A percentile compares a stretch with the other conserved stretches of the same genome.
These are phyloP conservation scores for Betula pendula DNA, from an alignment of 306 rosid species.

Conservation along the genomic window DNA sequence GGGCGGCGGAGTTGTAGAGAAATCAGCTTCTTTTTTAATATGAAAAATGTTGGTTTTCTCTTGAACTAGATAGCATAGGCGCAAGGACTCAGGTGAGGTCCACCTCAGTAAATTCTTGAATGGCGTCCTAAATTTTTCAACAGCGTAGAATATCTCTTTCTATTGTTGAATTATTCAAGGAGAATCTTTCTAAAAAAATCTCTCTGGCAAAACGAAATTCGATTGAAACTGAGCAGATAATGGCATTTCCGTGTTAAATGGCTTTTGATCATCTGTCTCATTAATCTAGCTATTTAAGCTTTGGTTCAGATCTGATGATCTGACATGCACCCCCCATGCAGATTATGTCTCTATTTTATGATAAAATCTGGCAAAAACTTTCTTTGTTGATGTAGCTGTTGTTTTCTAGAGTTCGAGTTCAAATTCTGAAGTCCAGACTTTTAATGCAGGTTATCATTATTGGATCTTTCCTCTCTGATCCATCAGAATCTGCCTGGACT, in stretches of 20 bases:
- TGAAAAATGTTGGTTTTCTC: background rate
- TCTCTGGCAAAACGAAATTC: too few species aligned
- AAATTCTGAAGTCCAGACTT: conserved; percentile 30
- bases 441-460: conserved; percentile 67
- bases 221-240: background rate
- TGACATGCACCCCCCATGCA: background rate
- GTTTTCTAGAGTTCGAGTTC: conserved; percentile 13
- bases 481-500: conserved; percentile 69
- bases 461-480: conserved; percentile 79
- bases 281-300: background rate
- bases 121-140: background rate
- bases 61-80: conserved; percentile 10
- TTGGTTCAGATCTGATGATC: background rate
- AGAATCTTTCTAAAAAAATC: too few species aligned
- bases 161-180: too few species aligned
- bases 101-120: background rate
- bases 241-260: background rate
- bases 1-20: too few species aligned
- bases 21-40: too few species aligned
- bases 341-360: background rate
- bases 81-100: background rate
- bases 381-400: conserved; percentile 16
- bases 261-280: background rate
- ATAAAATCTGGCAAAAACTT: background rate
- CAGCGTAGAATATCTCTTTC: too few species aligned